phyloP scores from a whole-genome alignment of 805 yeast genomes.

The Vanderwaltozyma polyspora region DNA sequence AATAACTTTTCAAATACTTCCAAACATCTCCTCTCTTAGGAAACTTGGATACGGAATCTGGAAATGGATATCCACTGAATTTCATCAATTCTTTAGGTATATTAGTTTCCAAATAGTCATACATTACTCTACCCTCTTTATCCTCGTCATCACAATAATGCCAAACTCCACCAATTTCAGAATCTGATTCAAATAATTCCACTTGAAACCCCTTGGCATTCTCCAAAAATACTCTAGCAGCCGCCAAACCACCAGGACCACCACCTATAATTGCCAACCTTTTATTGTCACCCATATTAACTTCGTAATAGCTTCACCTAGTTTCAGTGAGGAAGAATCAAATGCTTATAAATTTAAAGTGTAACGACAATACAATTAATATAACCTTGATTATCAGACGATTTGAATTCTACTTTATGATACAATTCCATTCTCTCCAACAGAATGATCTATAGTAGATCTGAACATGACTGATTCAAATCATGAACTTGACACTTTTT shows the following conservation, averaged over 20 bases:
- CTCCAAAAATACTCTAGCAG: constrained; percentile 48
- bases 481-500: no score
- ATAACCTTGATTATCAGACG: no score
- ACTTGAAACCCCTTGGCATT: constrained; percentile 40
- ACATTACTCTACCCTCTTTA: constrained; percentile 35
- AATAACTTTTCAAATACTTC: constrained; percentile 48
- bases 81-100: constrained; percentile 58
- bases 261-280: constrained; percentile 62
- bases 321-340: no score
- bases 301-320: no score
- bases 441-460: no score
- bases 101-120: constrained; percentile 59
- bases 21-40: constrained; percentile 53
- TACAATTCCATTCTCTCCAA: no score
- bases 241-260: constrained; percentile 65
- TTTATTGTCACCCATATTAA: constrained; percentile 2
- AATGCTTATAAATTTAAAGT: no score
- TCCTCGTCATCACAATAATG: constrained; percentile 32
- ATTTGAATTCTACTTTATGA: no score
- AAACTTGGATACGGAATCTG: constrained; percentile 36
- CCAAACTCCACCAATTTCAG: constrained; percentile 74
- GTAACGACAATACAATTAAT: no score
- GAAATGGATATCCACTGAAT: constrained; percentile 43
- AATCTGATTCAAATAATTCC: constrained; percentile 49
- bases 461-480: no score